A percentile compares a stretch with the other conserved stretches of the same genome.
phyloP scores from a whole-genome alignment of 257 asterid species.

The Nicotiana tabacum region DNA sequence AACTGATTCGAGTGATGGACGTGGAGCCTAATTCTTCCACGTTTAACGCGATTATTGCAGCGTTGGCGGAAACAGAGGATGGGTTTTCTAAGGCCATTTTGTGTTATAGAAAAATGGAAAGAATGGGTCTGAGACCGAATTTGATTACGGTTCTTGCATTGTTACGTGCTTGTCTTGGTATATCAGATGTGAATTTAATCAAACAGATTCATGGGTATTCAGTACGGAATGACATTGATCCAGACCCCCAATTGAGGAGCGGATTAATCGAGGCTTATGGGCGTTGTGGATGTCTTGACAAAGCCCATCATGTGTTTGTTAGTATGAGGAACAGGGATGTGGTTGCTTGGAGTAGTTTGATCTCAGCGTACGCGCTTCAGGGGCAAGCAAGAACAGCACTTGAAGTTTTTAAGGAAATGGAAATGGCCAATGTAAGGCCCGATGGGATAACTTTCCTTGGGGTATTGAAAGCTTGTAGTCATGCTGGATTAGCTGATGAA shows the following conservation, averaged over 20 bases:
- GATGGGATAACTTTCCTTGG: conserved; percentile 43
- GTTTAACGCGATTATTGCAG: conserved; percentile 36
- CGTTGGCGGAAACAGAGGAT: conserved; percentile 29
- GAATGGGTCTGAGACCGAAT: conserved; percentile 28
- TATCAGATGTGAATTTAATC: conserved; percentile 29
- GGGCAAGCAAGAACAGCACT: conserved; percentile 34
- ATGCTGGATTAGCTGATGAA: conserved; percentile 43
- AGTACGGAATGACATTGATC: conserved; percentile 26
- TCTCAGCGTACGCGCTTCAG: conserved; percentile 41
- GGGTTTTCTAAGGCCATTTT: conserved; percentile 25
- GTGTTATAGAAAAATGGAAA: conserved; percentile 31
- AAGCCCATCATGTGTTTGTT: conserved; percentile 26
- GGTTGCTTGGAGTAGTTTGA: conserved; percentile 51
- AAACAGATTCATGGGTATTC: conserved; percentile 40
- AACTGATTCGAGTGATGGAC: conserved; percentile 32
- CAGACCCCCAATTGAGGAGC: conserved; percentile 30
- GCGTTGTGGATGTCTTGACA: conserved; percentile 35
- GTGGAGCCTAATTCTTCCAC: conserved; percentile 30
- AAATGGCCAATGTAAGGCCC: conserved; percentile 27
- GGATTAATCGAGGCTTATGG: conserved; percentile 49
- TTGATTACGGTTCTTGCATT: conserved; percentile 37
- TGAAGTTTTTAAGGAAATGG: conserved; percentile 32
- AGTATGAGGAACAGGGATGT: conserved; percentile 33
- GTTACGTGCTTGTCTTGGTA: conserved; percentile 31
- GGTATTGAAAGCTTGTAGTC: conserved; percentile 50